These are phyloP conservation scores for Hortiboletus rubellus DNA, from an alignment of 1,284 basidiomycete genomes.

Conservation along the genomic window DNA sequence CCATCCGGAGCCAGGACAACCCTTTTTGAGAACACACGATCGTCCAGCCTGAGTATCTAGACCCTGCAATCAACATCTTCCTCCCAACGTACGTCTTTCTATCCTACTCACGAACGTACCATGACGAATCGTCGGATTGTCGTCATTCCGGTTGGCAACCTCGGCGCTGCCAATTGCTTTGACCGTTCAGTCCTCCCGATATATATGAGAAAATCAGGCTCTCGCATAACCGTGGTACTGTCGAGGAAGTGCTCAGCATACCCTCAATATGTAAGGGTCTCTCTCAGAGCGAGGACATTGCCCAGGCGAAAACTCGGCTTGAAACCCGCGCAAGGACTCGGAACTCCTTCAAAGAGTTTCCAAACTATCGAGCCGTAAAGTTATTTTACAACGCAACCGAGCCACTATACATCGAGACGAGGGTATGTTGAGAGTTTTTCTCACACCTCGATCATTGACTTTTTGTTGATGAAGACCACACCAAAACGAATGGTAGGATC, in stretches of 20 bases:
- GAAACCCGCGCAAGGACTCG: background rate
- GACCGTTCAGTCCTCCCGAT: too few relatives aligned
- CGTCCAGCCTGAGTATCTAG: background rate
- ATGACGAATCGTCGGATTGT: background rate
- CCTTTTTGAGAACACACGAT: background rate
- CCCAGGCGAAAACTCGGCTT: background rate
- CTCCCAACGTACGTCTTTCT: too few relatives aligned
- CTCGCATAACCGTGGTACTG: background rate
- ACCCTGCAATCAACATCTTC: background rate
- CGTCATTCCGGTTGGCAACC: background rate
- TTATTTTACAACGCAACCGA: background rate
- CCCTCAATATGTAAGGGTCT: background rate
- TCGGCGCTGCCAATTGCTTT: background rate
- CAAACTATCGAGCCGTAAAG: too few relatives aligned
- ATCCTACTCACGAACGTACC: background rate
- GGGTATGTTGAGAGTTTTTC: too few relatives aligned
- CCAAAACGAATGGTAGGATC: background rate
- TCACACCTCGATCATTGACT: background rate
- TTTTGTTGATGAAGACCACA: background rate
- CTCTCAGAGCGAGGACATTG: background rate
- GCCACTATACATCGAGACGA: background rate
- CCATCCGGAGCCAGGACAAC: background rate
- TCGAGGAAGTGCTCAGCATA: background rate
- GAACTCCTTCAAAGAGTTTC: background rate
- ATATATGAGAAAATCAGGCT: too few relatives aligned